Evolutionary conservation across 768 basidiomycete genomes (phyloP), one percentile per base, ranked within the genome.

Genomic region (Lactarius sanguifluus): DNA sequence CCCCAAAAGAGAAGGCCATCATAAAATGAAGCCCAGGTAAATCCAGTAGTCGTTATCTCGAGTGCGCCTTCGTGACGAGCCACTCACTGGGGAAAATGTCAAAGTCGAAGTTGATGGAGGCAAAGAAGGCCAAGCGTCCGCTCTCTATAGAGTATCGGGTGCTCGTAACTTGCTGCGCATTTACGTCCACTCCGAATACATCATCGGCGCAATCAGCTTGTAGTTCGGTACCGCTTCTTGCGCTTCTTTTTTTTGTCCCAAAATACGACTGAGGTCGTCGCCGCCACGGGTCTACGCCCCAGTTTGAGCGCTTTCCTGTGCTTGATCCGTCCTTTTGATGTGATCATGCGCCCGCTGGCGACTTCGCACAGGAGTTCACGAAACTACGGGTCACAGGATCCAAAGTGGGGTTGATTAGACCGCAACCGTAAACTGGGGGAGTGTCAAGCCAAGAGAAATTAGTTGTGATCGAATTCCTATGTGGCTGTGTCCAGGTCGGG

Each of bases 351-450:
- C 10, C 93, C 93, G 0, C 87, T 86, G 59, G 92, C 89, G 67
- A 98, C 87, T 74, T 98, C 94, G 75, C 96, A 91, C 47, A 98
- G 80, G 7, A 99, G 79, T 76, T 99, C 97, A 96, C 96, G 98
- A 12, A 85, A 83, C 0, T 88, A 86, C 0, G 6, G 20, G 20
- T 45, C 43, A n/a, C 89, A 85, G 1, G 89, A 81, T 73, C 96
- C 76, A 98, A 98, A 54, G 97, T 94, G 2, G 96, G 96, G 73
- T 99, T 99, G 1, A 92, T 95, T 5, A 98, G 96, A 1, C 97
- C 97, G 10, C 95, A 96, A 61, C 98, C 94, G 73, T 89, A 99
- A 15, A 92, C 96, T 5, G 28, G 91, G 89, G 41, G 2, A 64
- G 20, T 41, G 25, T 58, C 45, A 15, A 57, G 25, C 16, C 23